Percentiles rank a stretch among this genome's conserved stretches.
Evolutionary conservation across 164 flowering plant species (phyloP).

Genomic region (Euptelea pleiosperma): DNA sequence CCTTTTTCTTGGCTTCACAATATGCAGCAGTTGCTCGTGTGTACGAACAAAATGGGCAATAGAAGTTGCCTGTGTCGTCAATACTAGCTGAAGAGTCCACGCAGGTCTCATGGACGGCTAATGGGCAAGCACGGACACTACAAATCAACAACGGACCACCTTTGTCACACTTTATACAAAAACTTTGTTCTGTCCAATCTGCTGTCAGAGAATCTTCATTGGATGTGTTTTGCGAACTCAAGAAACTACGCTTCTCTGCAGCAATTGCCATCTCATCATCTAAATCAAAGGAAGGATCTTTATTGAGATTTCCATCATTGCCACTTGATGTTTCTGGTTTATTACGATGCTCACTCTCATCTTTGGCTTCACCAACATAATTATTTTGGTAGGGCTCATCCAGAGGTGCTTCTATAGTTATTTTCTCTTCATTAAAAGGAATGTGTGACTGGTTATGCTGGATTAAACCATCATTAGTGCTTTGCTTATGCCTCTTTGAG

Average conservation of each 20-base stretch:
- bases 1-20: constrained; percentile 37
- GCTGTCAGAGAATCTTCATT: constrained; percentile 26
- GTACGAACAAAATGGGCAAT: constrained; percentile 74
- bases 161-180: constrained; percentile 57
- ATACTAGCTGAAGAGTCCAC: constrained; percentile 39
- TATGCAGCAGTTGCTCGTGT: constrained; percentile 42
- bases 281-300: not conserved
- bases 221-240: constrained; percentile 33
- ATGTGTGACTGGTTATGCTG: constrained; percentile 4
- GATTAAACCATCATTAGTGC: not conserved
- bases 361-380: not conserved
- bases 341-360: constrained; percentile 5
- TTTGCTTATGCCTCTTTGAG: constrained; percentile 7
- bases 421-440: not conserved
- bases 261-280: constrained; percentile 26
- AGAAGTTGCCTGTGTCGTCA: constrained; percentile 45
- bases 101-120: constrained; percentile 57
- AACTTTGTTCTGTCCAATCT: constrained; percentile 30
- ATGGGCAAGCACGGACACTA: constrained; percentile 36
- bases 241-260: constrained; percentile 27
- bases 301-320: constrained; percentile 23
- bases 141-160: constrained; percentile 57
- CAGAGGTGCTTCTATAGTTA: constrained; percentile 6
- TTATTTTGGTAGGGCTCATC: constrained; percentile 9
- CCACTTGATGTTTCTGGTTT: constrained; percentile 27